These are phyloP conservation scores for Dacryopinax primogenitus DNA, from an alignment of 768 basidiomycete genomes.

Conservation along the genomic window DNA sequence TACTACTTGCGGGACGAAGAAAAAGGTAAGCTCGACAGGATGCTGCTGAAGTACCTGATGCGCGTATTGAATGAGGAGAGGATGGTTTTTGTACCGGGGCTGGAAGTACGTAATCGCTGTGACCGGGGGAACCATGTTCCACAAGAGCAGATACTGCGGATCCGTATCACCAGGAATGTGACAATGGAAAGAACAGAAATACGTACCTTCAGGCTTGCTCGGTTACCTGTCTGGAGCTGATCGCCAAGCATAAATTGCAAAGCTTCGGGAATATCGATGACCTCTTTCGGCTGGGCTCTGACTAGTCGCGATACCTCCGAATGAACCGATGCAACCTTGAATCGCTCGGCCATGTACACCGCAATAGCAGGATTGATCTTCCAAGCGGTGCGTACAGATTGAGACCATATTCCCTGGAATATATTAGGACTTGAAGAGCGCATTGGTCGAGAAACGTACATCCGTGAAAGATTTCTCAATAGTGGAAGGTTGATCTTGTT, in stretches of 20 bases:
- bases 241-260: slow-evolving; percentile 69
- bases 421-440: slow-evolving; percentile 12
- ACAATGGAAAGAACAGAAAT: neutral
- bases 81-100: slow-evolving; percentile 67
- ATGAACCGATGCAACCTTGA: slow-evolving; percentile 52
- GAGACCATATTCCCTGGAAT: slow-evolving; percentile 48
- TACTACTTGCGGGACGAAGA: slow-evolving; percentile 97
- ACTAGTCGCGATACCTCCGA: slow-evolving; percentile 67
- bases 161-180: neutral
- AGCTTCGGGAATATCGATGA: slow-evolving; percentile 68
- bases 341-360: slow-evolving; percentile 74
- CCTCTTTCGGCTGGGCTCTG: slow-evolving; percentile 53
- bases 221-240: slow-evolving; percentile 41
- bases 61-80: slow-evolving; percentile 84
- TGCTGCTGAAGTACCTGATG: slow-evolving; percentile 91
- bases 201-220: slow-evolving; percentile 62
- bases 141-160: slow-evolving; percentile 66
- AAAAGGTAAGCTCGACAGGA: slow-evolving; percentile 89
- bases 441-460: slow-evolving; percentile 31
- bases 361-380: slow-evolving; percentile 69
- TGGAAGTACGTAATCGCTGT: slow-evolving; percentile 76
- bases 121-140: slow-evolving; percentile 78
- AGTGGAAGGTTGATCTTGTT: slow-evolving; percentile 44
- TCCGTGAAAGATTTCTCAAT: slow-evolving; percentile 49
- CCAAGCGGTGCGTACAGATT: slow-evolving; percentile 65